phyloP scores from a whole-genome alignment of 805 yeast species.

The Candida lessepsii region DNA sequence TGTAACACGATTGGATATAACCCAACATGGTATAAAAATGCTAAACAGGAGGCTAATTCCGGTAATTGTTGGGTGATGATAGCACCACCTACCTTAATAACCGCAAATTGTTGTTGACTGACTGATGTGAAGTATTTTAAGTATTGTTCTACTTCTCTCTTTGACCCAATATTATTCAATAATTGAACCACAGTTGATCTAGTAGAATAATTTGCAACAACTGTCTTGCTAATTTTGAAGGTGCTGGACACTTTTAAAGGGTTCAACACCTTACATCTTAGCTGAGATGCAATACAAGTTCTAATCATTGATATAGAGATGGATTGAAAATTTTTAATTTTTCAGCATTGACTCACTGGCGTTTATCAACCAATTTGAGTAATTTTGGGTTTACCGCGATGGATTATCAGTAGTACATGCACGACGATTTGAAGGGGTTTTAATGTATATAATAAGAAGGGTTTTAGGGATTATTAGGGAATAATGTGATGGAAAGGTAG shows the following conservation, averaged over 20 bases:
- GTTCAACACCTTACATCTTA: constrained; percentile 7
- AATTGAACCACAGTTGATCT: constrained; percentile 95
- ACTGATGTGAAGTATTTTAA: constrained; percentile 95
- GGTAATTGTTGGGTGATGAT: constrained; percentile 92
- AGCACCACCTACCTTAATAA: constrained; percentile 98
- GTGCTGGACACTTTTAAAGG: not conserved
- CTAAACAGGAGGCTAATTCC: constrained; percentile 91
- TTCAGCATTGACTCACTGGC: constrained; percentile 10
- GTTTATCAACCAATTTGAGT: constrained; percentile 18
- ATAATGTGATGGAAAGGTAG: too few species aligned
- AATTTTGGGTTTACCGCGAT: constrained; percentile 13
- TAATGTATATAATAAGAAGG: too few species aligned
- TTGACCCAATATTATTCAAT: constrained; percentile 93
- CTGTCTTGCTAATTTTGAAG: too few species aligned
- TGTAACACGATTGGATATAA: constrained; percentile 94
- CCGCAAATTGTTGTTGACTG: constrained; percentile 95
- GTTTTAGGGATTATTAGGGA: too few species aligned
- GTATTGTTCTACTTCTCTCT: constrained; percentile 97
- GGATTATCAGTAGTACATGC: constrained; percentile 6
- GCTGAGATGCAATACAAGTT: constrained; percentile 6
- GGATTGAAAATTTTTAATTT: constrained; percentile 12
- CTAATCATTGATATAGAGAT: constrained; percentile 3
- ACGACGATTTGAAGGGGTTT: too few species aligned
- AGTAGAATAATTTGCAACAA: constrained; percentile 49
- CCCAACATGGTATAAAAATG: constrained; percentile 96